Percentiles rank a stretch among this genome's conserved stretches.
Conservation (phyloP, 306 rosid genomes). For the Echinosophora koreensis region DNA sequence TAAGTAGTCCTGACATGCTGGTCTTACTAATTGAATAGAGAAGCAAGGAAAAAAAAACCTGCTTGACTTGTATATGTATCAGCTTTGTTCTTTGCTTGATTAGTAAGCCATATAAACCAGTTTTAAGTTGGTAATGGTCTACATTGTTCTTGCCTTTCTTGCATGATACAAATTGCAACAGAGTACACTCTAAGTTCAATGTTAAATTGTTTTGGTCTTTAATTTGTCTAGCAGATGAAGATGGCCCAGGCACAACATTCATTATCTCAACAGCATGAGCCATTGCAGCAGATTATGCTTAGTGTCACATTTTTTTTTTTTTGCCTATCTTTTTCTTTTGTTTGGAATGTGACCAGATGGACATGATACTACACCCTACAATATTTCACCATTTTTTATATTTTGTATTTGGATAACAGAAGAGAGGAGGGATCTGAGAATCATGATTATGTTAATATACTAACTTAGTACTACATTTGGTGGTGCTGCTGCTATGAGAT, state of each 20-base stretch:
- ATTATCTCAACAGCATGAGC: slow-evolving; percentile 82
- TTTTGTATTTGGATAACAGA: too few relatives aligned
- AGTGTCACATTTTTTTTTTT: slow-evolving; percentile 17
- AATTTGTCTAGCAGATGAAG: slow-evolving; percentile 64
- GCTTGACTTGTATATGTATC: slow-evolving; percentile 8
- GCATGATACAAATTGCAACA: slow-evolving; percentile 11
- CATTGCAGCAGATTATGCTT: slow-evolving; percentile 77
- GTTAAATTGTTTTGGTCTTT: slow-evolving; percentile 33
- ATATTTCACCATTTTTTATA: background rate
- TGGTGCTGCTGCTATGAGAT: slow-evolving; percentile 25
- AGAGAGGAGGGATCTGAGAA: too few relatives aligned
- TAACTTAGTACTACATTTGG: too few relatives aligned
- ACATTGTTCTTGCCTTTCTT: background rate
- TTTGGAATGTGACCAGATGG: slow-evolving; percentile 28
- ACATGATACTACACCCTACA: slow-evolving; percentile 1
- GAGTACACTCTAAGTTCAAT: slow-evolving; percentile 26
- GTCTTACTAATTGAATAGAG: slow-evolving; percentile 3
- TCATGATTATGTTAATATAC: too few relatives aligned
- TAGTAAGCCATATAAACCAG: slow-evolving; percentile 9
- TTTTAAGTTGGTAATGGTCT: slow-evolving; percentile 37
- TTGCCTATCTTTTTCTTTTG: background rate
- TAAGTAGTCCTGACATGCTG: slow-evolving; percentile 13
- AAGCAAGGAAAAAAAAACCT: slow-evolving; percentile 2
- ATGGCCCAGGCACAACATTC: slow-evolving; percentile 83
- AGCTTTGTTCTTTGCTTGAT: slow-evolving; percentile 25